phyloP scores from a whole-genome alignment of 805 yeast species.

The Aciculoconidium aculeatum region DNA sequence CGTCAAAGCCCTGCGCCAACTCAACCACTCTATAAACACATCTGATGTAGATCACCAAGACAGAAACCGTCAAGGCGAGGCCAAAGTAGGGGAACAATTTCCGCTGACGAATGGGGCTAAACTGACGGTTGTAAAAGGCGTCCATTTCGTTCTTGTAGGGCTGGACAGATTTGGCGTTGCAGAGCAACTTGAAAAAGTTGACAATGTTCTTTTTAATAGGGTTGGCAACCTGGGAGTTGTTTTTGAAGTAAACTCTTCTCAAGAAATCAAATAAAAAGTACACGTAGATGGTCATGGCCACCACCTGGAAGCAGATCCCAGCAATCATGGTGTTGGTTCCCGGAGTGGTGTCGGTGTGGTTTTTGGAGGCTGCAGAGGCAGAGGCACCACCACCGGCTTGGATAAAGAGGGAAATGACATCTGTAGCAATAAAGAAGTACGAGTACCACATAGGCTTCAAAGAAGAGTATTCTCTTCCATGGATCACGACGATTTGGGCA shows the following conservation, averaged over 20 bases:
- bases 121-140: conserved; percentile 23
- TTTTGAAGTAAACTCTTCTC: conserved; percentile 25
- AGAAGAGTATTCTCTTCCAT: conserved; percentile 32
- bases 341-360: conserved; percentile 17
- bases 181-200: conserved; percentile 25
- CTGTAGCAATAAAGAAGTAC: conserved; percentile 33
- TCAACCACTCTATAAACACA: conserved; percentile 36
- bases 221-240: conserved; percentile 10
- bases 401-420: conserved; percentile 30
- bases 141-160: conserved; percentile 24
- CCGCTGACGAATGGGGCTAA: conserved; percentile 16
- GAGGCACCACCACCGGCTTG: conserved; percentile 39
- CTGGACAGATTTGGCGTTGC: conserved; percentile 19
- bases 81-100: conserved; percentile 28
- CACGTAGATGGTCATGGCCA: conserved; percentile 33
- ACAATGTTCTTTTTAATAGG: conserved; percentile 14
- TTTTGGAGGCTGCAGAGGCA: conserved; percentile 23
- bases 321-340: conserved; percentile 35
- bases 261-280: conserved; percentile 33
- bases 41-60: conserved; percentile 26
- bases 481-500: conserved; percentile 35
- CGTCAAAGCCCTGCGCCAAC: conserved; percentile 32
- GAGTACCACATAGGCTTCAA: conserved; percentile 41
- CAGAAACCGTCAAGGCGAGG: conserved; percentile 27
- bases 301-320: conserved; percentile 33